Conservation (phyloP, 2,329 filamentous ascomycete genomes). For the Acrodontium crateriforme region DNA sequence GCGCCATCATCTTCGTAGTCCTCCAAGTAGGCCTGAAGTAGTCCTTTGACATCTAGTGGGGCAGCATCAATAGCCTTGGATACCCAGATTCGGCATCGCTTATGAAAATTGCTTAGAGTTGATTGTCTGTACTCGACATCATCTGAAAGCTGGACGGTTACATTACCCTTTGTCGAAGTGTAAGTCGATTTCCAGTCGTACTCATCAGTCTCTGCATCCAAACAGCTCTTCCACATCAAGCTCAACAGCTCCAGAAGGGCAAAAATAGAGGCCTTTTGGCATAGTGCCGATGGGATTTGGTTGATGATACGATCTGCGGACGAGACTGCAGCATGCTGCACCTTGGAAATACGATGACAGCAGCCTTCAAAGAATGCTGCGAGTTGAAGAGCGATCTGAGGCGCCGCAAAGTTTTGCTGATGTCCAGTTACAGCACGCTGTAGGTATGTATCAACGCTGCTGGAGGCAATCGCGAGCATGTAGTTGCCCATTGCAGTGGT, state of each 20-base stretch:
- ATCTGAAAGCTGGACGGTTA: constrained; percentile 84
- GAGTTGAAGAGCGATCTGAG: constrained; percentile 79
- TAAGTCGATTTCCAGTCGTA: constrained; percentile 80
- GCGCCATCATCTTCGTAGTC: constrained; percentile 84
- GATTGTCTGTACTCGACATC: constrained; percentile 69
- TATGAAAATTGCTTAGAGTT: constrained; percentile 67
- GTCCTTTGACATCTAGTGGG: constrained; percentile 83
- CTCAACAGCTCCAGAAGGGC: constrained; percentile 82
- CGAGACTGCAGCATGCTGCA: constrained; percentile 71
- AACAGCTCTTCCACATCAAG: constrained; percentile 87
- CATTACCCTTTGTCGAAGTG: constrained; percentile 59
- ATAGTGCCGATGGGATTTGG: constrained; percentile 77
- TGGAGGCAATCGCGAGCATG: constrained; percentile 49
- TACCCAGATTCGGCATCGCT: constrained; percentile 68
- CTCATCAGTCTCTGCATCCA: constrained; percentile 87
- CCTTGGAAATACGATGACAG: constrained; percentile 83
- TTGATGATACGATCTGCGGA: constrained; percentile 78
- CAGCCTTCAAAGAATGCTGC: constrained; percentile 74
- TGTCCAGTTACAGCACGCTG: constrained; percentile 57
- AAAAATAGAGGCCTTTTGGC: constrained; percentile 80
- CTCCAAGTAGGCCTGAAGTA: constrained; percentile 90
- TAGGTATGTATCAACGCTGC: constrained; percentile 68
- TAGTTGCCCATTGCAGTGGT: constrained; percentile 46
- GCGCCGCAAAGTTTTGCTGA: constrained; percentile 70
- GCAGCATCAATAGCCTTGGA: constrained; percentile 67